Evolutionary conservation across 768 basidiomycete genomes (phyloP).

Genomic region (Coprinellus micaceus): DNA sequence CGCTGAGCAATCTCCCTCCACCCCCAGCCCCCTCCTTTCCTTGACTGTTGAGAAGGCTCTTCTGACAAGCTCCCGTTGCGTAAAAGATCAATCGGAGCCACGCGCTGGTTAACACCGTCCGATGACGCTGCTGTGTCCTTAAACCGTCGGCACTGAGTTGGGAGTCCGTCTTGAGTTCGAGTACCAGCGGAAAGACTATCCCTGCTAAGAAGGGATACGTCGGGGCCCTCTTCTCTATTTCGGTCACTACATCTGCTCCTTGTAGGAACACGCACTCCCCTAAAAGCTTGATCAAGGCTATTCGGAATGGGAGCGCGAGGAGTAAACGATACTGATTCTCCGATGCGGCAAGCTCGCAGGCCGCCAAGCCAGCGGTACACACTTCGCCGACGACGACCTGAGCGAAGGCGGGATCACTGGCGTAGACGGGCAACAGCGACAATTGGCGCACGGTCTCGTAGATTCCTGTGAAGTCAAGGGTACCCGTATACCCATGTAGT

Average conservation of each 20-base stretch:
- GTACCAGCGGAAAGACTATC: conserved; percentile 58
- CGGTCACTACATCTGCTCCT: conserved; percentile 49
- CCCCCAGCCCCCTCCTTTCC: conserved; percentile 7
- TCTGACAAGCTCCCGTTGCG: conserved; percentile 50
- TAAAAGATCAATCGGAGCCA: conserved; percentile 66
- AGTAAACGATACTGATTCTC: conserved; percentile 31
- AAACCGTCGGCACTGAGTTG: conserved; percentile 40
- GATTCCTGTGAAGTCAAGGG: conserved; percentile 56
- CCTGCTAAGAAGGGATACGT: conserved; percentile 62
- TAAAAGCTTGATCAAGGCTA: conserved; percentile 37
- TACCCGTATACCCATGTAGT: conserved; percentile 43
- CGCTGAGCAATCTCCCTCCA: conserved; percentile 1
- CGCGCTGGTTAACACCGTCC: conserved; percentile 40
- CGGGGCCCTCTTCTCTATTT: conserved; percentile 52
- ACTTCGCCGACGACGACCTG: conserved; percentile 43
- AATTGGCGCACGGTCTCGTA: conserved; percentile 50
- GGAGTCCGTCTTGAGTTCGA: conserved; percentile 49
- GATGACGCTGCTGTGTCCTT: conserved; percentile 43
- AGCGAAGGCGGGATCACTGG: conserved; percentile 50
- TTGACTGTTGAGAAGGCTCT: conserved; percentile 22
- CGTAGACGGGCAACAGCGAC: conserved; percentile 40
- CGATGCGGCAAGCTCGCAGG: conserved; percentile 43
- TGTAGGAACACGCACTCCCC: conserved; percentile 45
- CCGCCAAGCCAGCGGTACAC: conserved; percentile 42
- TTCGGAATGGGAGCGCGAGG: conserved; percentile 37